Conservation (phyloP, 495 filamentous ascomycete species). For the Xylona heveae region DNA sequence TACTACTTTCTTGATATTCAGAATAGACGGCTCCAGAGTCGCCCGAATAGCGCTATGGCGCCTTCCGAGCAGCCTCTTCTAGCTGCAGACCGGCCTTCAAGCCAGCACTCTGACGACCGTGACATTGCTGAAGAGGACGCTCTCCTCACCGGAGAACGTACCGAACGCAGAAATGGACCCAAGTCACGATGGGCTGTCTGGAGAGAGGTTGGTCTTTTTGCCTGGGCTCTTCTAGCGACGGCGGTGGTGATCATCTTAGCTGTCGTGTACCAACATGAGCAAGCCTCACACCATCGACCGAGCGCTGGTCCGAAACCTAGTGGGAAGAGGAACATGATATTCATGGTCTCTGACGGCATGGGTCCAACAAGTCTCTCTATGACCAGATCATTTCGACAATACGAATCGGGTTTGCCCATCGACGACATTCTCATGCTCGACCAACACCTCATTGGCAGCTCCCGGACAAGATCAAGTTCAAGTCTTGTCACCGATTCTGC, state of each 20-base stretch:
- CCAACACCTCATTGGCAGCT: slow-evolving; percentile 69
- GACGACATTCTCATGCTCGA: slow-evolving; percentile 63
- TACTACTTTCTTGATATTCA: no score
- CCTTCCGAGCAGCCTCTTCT: slow-evolving; percentile 5
- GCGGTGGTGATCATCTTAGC: slow-evolving; percentile 52
- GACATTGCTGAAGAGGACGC: slow-evolving; percentile 35
- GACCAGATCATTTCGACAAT: slow-evolving; percentile 66
- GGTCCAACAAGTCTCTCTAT: slow-evolving; percentile 74
- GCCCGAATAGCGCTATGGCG: no score
- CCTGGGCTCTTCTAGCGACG: slow-evolving; percentile 81
- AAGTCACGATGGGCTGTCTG: slow-evolving; percentile 29
- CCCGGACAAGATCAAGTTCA: slow-evolving; percentile 60
- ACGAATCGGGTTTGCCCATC: slow-evolving; percentile 37
- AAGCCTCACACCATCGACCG: slow-evolving; percentile 15
- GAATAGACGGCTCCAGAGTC: no score
- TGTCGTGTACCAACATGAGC: slow-evolving; percentile 47
- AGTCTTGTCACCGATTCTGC: slow-evolving; percentile 85
- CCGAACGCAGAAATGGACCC: slow-evolving; percentile 12
- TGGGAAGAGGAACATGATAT: slow-evolving; percentile 84
- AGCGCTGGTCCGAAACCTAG: slow-evolving; percentile 24
- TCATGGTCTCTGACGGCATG: slow-evolving; percentile 99
- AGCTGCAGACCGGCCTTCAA: slow-evolving; percentile 15
- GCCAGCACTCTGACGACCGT: slow-evolving; percentile 16
- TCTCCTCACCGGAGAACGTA: slow-evolving; percentile 35
- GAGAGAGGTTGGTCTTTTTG: slow-evolving; percentile 52